A percentile compares a stretch with the other conserved stretches of the same genome.
Conservation (phyloP, 2,329 filamentous ascomycete genomes). For the Mollisiaceae sp. region DNA sequence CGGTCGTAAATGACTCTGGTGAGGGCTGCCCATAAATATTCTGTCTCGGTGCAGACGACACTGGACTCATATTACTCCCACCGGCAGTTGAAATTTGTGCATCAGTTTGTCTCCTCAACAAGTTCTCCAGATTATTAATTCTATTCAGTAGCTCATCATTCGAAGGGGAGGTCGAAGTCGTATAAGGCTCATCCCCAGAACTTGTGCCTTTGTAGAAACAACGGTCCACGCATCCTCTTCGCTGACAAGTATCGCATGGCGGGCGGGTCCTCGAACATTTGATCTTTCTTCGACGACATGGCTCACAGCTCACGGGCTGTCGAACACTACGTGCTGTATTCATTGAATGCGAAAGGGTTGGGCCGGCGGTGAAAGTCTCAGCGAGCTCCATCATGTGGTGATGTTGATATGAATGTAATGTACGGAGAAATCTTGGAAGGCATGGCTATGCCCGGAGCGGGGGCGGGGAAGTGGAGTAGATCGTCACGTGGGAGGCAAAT, state of each 20-base stretch:
- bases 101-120: slow-evolving; percentile 14
- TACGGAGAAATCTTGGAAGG: not conserved
- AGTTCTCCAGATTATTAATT: slow-evolving; percentile 20
- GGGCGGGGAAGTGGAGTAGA: too few relatives aligned
- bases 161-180: not conserved
- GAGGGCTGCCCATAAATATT: not conserved
- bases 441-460: too few relatives aligned
- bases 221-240: slow-evolving; percentile 16
- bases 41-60: not conserved
- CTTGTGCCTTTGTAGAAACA: slow-evolving; percentile 19
- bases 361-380: not conserved
- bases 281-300: slow-evolving; percentile 28
- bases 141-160: slow-evolving; percentile 18
- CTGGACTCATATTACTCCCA: not conserved
- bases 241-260: slow-evolving; percentile 23
- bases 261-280: slow-evolving; percentile 24
- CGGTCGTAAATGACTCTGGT: slow-evolving; percentile 5
- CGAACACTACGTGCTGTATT: slow-evolving; percentile 10
- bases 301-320: slow-evolving; percentile 28
- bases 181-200: not conserved
- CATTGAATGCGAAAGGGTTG: not conserved
- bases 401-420: not conserved
- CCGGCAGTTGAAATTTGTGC: not conserved
- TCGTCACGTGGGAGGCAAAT: not conserved
- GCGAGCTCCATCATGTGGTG: not conserved